These are phyloP conservation scores for Dendrobium chrysotoxum DNA, from an alignment of 106 monocot genomes.

Conservation along the genomic window DNA sequence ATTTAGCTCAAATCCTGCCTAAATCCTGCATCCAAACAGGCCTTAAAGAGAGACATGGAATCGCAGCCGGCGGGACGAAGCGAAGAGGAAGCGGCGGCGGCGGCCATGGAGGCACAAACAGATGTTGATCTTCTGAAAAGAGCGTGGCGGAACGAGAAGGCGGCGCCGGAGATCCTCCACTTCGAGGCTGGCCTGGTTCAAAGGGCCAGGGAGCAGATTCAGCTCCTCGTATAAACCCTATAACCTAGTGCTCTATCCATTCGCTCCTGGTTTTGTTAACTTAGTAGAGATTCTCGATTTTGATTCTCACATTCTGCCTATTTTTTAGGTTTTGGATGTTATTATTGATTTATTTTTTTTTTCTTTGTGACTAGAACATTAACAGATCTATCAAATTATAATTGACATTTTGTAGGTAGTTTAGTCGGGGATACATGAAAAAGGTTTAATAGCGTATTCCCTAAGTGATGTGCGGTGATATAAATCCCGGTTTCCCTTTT, in stretches of 20 bases:
- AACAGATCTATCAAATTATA: background rate
- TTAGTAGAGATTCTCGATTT: background rate
- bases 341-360: background rate
- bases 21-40: too few species aligned
- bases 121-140: conserved; percentile 84
- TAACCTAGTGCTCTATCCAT: background rate
- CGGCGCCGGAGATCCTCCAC: conserved; percentile 74
- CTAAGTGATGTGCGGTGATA: background rate
- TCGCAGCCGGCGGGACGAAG: background rate
- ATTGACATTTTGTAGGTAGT: background rate
- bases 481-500: background rate
- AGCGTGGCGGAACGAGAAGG: conserved; percentile 95
- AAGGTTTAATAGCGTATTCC: background rate
- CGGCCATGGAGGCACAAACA: conserved; percentile 31
- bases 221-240: conserved; percentile 39
- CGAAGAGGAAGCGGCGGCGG: background rate
- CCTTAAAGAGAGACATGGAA: background rate
- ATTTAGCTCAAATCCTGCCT: background rate
- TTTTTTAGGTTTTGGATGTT: background rate
- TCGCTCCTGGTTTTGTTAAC: background rate
- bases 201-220: conserved; percentile 73
- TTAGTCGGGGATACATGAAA: background rate
- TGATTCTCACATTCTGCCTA: background rate
- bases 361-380: too few species aligned
- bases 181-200: conserved; percentile 55